Base-by-base conservation (phyloP, 495 filamentous ascomycete species). In the Parathielavia appendiculata region DNA sequence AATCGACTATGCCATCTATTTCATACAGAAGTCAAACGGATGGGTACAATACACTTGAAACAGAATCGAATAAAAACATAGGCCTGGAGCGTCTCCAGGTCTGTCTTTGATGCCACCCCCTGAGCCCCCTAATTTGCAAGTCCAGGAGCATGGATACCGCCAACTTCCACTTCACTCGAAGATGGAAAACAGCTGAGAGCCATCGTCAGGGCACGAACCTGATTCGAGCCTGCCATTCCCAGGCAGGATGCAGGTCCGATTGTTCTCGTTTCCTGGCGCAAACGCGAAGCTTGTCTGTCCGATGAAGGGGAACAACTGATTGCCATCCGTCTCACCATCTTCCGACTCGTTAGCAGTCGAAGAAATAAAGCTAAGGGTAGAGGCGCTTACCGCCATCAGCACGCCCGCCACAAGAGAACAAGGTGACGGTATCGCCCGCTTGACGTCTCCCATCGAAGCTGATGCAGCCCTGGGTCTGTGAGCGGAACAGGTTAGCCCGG, bases 331-430 rank as follows among this genome's bases (percentile, higher is more conserved):
- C 44, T 68, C 63, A 8, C 76, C 76, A 19, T 60, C 76, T 78
- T 32, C 35, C 26, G 57, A 36, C 5, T 12, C n/a, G 5, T 35
- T 26, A 54, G 32, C 64, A 40, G 26, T 1, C n/a, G 17, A 36
- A 40, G 17, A 30, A 17, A 10, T 39, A 4, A n/a, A 16, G 5
- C 30, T 34, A 20, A 13, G 41, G 11, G n/a, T 17, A 19, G n/a
- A 46, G n/a, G 13, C 12, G 71, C 75, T 51, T 61, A 76, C 75
- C 65, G 41, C 79, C 79, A 59, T 75, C 78, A 19, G 75, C 79
- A 35, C 79, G 70, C 5, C 79, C 79, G 57, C 79, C 79, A 49
- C 79, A 82, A 5, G 75, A 76, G 60, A 82, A 82, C 22, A 82
- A 55, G 2, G 65, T 75, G 23, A 82, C 79, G 0, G 72, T 79